Conservation (phyloP, 2,329 filamentous ascomycete genomes). For the Fulvia fulva region DNA sequence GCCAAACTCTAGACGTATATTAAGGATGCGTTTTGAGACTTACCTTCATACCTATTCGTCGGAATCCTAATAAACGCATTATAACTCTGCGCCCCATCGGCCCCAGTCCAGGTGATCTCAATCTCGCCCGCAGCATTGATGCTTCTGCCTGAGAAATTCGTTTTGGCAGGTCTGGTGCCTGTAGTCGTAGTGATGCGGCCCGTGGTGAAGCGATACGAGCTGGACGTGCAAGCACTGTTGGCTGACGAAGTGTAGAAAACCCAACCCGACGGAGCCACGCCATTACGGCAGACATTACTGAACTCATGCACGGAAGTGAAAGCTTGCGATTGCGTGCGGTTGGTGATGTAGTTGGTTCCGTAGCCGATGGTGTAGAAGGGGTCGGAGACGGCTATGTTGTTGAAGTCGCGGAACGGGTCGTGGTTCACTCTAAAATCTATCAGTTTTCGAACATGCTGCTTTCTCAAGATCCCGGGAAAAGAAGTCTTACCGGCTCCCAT, state of each 20-base stretch:
- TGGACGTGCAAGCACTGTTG: background rate
- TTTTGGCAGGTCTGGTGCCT: background rate
- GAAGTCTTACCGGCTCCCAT: background rate
- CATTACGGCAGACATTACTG: background rate
- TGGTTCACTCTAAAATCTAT: background rate
- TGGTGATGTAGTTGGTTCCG: constrained; percentile 4
- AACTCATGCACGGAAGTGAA: constrained; percentile 5
- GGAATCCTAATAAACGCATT: constrained; percentile 1
- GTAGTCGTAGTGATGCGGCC: background rate
- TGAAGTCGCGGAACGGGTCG: constrained; percentile 1
- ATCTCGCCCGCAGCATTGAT: background rate
- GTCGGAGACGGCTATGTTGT: constrained; percentile 3
- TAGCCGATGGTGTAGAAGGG: constrained; percentile 2
- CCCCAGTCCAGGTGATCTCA: background rate
- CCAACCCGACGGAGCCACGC: background rate
- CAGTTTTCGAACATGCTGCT: too few species aligned
- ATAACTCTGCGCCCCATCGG: background rate
- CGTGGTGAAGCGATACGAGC: background rate
- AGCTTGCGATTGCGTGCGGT: background rate
- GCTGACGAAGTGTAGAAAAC: background rate
- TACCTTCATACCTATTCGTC: background rate
- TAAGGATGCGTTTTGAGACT: too few species aligned
- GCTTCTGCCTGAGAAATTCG: background rate
- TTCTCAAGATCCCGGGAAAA: too few species aligned
- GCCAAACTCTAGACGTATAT: too few species aligned